A percentile compares a stretch with the other conserved stretches of the same genome.
These are phyloP conservation scores for Musa schizocarpa DNA, from an alignment of 176 grass and related monocot genomes.

Conservation along the genomic window DNA sequence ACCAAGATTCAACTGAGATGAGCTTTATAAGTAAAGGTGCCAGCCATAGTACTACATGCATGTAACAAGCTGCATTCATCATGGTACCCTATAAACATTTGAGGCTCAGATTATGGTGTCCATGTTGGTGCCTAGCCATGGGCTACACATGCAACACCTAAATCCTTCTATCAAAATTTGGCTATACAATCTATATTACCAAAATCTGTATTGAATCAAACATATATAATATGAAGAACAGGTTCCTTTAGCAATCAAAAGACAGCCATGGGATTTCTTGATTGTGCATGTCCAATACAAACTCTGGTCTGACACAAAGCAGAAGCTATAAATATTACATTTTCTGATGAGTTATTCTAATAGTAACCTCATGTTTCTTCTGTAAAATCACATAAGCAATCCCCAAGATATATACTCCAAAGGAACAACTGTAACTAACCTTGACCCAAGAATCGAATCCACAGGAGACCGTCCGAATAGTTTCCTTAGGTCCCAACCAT, in stretches of 20 bases:
- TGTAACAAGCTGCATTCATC: too few relatives aligned
- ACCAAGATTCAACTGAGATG: too few relatives aligned
- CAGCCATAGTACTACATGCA: too few relatives aligned
- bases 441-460: slow-evolving; percentile 10
- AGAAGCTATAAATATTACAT: neutral
- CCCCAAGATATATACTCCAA: neutral
- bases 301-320: neutral
- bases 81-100: too few relatives aligned
- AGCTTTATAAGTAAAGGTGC: too few relatives aligned
- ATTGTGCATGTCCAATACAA: neutral
- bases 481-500: slow-evolving; percentile 50
- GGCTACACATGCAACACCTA: neutral
- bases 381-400: neutral
- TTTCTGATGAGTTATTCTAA: neutral
- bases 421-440: slow-evolving; percentile 19
- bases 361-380: neutral
- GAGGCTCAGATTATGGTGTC: too few relatives aligned
- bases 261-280: neutral
- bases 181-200: neutral
- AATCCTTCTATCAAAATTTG: neutral
- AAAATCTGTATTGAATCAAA: too few relatives aligned
- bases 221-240: neutral
- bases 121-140: neutral
- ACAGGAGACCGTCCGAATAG: slow-evolving; percentile 44
- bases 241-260: neutral